A percentile compares a stretch with the other conserved stretches of the same genome.
Evolutionary conservation across 2,329 filamentous ascomycete genomes (phyloP).

Genomic region (Plectosphaerella plurivora): DNA sequence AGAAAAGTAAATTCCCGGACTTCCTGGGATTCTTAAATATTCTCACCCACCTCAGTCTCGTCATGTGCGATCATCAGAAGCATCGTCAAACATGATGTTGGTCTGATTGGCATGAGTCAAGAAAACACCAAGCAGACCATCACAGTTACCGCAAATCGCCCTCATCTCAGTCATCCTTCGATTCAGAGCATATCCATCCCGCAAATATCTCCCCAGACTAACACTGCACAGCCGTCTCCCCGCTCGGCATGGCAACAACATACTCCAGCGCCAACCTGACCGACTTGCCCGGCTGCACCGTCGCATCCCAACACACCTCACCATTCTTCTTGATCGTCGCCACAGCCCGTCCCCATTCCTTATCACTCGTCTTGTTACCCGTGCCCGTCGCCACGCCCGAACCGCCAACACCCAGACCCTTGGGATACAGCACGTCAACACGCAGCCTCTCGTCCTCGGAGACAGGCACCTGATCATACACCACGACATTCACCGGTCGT

Average conservation of each 20-base stretch:
- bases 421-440: constrained; percentile 45
- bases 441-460: constrained; percentile 54
- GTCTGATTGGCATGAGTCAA: too few species aligned
- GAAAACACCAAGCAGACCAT: too few species aligned
- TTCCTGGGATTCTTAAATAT: too few species aligned
- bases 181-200: too few species aligned
- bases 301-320: constrained; percentile 55
- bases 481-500: constrained; percentile 39
- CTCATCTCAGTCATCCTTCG: too few species aligned
- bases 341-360: constrained; percentile 47
- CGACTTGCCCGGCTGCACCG: constrained; percentile 51
- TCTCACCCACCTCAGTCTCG: too few species aligned
- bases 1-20: too few species aligned
- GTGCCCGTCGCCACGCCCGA: constrained; percentile 29
- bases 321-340: constrained; percentile 52
- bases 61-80: too few species aligned
- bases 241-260: constrained; percentile 50
- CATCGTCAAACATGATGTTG: too few species aligned
- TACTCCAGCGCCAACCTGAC: constrained; percentile 59
- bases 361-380: too few species aligned
- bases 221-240: constrained; percentile 31
- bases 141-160: too few species aligned
- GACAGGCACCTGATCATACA: constrained; percentile 59
- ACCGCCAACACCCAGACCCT: constrained; percentile 37
- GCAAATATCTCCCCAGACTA: too few species aligned